A percentile compares a stretch with the other conserved stretches of the same genome.
Evolutionary conservation across 2,329 filamentous ascomycete genomes (phyloP).

Genomic region (Aspergillus pseudoterreus): DNA sequence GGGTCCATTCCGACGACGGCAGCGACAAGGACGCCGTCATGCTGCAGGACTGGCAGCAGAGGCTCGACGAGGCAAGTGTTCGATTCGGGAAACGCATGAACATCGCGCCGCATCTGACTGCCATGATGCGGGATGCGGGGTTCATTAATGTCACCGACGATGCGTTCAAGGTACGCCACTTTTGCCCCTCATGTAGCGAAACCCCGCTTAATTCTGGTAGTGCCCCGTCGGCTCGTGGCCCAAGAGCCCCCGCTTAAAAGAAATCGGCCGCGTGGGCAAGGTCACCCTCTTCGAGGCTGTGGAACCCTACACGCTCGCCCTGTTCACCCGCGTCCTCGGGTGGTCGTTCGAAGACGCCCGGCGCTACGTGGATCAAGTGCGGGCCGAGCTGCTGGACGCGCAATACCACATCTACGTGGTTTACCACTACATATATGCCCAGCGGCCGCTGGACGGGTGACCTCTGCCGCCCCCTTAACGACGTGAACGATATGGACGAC

Average conservation of each 20-base stretch:
- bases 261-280: slow-evolving; percentile 32
- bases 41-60: slow-evolving; percentile 26
- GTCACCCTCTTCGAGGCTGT: slow-evolving; percentile 28
- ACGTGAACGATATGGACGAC: slow-evolving; percentile 6
- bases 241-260: slow-evolving; percentile 30
- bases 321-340: slow-evolving; percentile 36
- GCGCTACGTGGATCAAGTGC: slow-evolving; percentile 26
- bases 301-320: slow-evolving; percentile 37
- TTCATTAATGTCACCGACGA: slow-evolving; percentile 33
- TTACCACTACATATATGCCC: slow-evolving; percentile 32
- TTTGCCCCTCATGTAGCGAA: neutral
- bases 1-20: slow-evolving; percentile 29
- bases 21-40: slow-evolving; percentile 22
- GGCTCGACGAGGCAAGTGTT: slow-evolving; percentile 26
- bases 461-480: neutral
- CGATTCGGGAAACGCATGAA: slow-evolving; percentile 34
- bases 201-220: slow-evolving; percentile 11
- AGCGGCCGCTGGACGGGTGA: slow-evolving; percentile 22
- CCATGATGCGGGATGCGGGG: slow-evolving; percentile 28
- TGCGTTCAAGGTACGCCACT: slow-evolving; percentile 28
- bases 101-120: slow-evolving; percentile 26
- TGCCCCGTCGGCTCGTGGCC: slow-evolving; percentile 34
- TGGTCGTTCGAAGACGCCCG: slow-evolving; percentile 29
- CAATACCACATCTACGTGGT: slow-evolving; percentile 26
- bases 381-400: slow-evolving; percentile 21